Conservation (phyloP, 352 stramenopile species). For the Phytophthora ohioensis region DNA sequence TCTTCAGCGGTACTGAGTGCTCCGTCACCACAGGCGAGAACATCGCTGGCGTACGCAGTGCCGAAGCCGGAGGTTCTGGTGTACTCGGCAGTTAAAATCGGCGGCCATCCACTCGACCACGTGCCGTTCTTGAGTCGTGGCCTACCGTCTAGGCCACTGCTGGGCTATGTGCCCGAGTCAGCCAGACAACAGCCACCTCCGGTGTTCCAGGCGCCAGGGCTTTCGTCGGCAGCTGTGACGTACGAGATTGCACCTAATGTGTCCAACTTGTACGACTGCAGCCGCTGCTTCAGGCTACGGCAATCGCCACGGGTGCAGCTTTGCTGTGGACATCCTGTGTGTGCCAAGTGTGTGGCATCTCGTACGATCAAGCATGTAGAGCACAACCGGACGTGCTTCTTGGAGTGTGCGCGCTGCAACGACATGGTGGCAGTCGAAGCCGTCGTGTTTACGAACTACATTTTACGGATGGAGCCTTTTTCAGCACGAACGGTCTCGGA, state of each 20-base stretch:
- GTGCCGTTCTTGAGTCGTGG: conserved; percentile 73
- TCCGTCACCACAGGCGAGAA: conserved; percentile 32
- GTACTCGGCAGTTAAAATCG: conserved; percentile 79
- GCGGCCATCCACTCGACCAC: conserved; percentile 80
- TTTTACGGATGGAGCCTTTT: conserved; percentile 54
- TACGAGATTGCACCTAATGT: conserved; percentile 46
- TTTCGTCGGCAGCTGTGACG: conserved; percentile 30
- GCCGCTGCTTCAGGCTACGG: conserved; percentile 58
- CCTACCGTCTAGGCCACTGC: conserved; percentile 64
- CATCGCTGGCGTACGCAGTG: conserved; percentile 51
- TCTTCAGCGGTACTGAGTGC: conserved; percentile 3
- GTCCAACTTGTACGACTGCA: conserved; percentile 70
- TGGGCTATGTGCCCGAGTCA: conserved; percentile 45
- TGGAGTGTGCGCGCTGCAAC: conserved; percentile 62
- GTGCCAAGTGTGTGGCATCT: conserved; percentile 62
- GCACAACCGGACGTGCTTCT: conserved; percentile 50
- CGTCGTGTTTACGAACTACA: conserved; percentile 66
- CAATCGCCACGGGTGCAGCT: conserved; percentile 70
- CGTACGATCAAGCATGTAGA: conserved; percentile 54
- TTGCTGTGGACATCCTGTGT: conserved; percentile 72
- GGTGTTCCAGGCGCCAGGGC: conserved; percentile 20
- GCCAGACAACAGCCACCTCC: conserved; percentile 6
- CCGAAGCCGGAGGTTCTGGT: conserved; percentile 51
- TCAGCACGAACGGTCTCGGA: conserved; percentile 44
- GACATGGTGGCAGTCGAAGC: conserved; percentile 65